phyloP scores from a whole-genome alignment of 2,329 filamentous ascomycete genomes.

The Apiospora pterosperma region DNA sequence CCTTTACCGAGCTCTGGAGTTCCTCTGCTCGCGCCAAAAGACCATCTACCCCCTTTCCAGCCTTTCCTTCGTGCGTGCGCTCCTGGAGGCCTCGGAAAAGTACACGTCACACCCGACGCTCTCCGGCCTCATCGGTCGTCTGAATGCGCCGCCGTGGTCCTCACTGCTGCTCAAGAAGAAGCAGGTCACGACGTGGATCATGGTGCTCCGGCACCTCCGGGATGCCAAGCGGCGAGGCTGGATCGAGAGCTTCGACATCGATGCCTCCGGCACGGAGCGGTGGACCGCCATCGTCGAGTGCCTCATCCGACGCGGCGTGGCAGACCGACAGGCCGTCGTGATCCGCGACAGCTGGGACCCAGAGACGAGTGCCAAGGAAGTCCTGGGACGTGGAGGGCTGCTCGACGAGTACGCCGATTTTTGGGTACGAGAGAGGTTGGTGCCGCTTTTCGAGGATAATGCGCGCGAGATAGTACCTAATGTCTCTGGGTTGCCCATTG shows the following conservation, averaged over 20 bases:
- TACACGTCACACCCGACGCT: constrained; percentile 12
- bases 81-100: constrained; percentile 16
- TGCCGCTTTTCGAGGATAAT: neutral
- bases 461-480: neutral
- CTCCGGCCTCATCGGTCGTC: constrained; percentile 16
- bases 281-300: constrained; percentile 25
- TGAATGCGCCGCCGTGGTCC: constrained; percentile 11
- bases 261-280: constrained; percentile 21
- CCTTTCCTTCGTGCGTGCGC: constrained; percentile 21
- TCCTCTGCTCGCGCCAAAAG: constrained; percentile 29
- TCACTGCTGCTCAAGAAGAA: constrained; percentile 9
- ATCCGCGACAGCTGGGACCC: constrained; percentile 27
- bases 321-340: constrained; percentile 23
- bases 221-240: constrained; percentile 26
- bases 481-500: neutral
- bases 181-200: constrained; percentile 26
- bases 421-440: neutral
- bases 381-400: constrained; percentile 14
- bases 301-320: constrained; percentile 22
- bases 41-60: constrained; percentile 31
- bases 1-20: constrained; percentile 29
- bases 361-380: constrained; percentile 21
- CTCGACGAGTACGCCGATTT: neutral
- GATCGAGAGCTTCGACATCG: constrained; percentile 27
- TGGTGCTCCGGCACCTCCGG: constrained; percentile 26